These are phyloP conservation scores for Hypoxylon sp. DNA, from an alignment of 2,329 filamentous ascomycete species.

Conservation along the genomic window DNA sequence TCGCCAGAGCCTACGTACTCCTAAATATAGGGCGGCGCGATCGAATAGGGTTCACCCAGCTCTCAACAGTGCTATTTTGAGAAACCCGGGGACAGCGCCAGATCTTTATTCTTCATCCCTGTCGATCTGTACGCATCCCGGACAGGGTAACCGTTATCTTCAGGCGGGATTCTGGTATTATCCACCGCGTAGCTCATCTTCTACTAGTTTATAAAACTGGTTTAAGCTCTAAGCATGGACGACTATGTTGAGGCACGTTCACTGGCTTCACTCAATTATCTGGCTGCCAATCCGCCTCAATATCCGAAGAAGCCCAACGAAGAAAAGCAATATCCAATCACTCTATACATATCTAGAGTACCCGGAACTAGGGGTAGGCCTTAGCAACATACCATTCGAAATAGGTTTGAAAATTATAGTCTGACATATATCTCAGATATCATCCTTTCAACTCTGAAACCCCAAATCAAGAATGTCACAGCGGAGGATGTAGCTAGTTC, in stretches of 20 bases:
- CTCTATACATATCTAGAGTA: constrained; percentile 92
- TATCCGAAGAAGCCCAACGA: constrained; percentile 85
- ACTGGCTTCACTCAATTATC: constrained; percentile 80
- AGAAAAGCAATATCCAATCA: constrained; percentile 77
- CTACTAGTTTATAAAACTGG: neutral
- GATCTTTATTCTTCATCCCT: constrained; percentile 31
- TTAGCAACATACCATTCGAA: constrained; percentile 18
- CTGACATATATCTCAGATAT: constrained; percentile 72
- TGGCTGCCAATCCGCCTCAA: constrained; percentile 88
- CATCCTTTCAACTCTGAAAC: constrained; percentile 92
- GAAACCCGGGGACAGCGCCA: constrained; percentile 8
- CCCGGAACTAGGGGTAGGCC: constrained; percentile 86
- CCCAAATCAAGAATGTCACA: constrained; percentile 88
- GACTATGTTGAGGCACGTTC: constrained; percentile 82
- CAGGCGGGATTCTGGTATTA: constrained; percentile 8
- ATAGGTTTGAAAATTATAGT: constrained; percentile 38
- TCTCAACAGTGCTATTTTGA: constrained; percentile 14
- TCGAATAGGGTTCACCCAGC: constrained; percentile 24
- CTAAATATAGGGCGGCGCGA: constrained; percentile 31
- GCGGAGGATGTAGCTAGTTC: constrained; percentile 88
- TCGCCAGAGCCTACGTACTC: constrained; percentile 10
- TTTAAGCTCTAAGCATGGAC: constrained; percentile 50
- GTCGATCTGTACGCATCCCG: constrained; percentile 15
- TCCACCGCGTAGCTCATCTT: constrained; percentile 12
- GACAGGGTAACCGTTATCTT: constrained; percentile 16